Percentiles rank a stretch among this genome's conserved stretches.
Evolutionary conservation across 176 grass and related monocot species (phyloP).

Genomic region (Aegilops umbellulata): DNA sequence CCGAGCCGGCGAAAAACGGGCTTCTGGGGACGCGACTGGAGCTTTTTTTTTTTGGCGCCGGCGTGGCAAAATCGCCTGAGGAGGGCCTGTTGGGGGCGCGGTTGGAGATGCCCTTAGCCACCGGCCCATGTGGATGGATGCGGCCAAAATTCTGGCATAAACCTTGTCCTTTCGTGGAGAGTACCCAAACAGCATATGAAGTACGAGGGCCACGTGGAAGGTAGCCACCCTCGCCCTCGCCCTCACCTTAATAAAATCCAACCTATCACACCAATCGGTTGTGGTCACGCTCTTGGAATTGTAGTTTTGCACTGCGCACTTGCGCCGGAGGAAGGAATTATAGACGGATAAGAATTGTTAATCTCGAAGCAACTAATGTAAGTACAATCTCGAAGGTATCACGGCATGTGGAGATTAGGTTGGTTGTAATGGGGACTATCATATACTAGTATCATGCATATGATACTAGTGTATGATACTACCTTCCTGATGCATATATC

Average conservation of each 20-base stretch:
- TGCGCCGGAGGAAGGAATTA: not conserved
- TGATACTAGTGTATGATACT: too few species aligned
- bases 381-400: not conserved
- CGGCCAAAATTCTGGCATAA: constrained; percentile 28
- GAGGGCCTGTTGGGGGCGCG: too few species aligned
- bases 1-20: too few species aligned
- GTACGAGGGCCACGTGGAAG: constrained; percentile 26
- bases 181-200: not conserved
- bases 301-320: too few species aligned
- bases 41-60: too few species aligned
- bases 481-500: too few species aligned
- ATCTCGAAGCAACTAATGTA: not conserved
- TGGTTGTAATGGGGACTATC: too few species aligned
- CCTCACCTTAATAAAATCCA: constrained; percentile 17
- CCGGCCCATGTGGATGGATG: constrained; percentile 5
- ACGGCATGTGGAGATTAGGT: not conserved
- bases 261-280: not conserved
- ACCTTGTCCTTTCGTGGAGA: constrained; percentile 7
- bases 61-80: too few species aligned
- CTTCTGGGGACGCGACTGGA: too few species aligned
- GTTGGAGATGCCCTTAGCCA: too few species aligned
- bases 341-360: not conserved
- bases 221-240: not conserved
- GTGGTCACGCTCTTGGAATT: constrained; percentile 19
- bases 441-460: too few species aligned